Evolutionary conservation across 2,329 filamentous ascomycete genomes (phyloP), one percentile per base, ranked within the genome.

Genomic region (Trichoderma koningii): DNA sequence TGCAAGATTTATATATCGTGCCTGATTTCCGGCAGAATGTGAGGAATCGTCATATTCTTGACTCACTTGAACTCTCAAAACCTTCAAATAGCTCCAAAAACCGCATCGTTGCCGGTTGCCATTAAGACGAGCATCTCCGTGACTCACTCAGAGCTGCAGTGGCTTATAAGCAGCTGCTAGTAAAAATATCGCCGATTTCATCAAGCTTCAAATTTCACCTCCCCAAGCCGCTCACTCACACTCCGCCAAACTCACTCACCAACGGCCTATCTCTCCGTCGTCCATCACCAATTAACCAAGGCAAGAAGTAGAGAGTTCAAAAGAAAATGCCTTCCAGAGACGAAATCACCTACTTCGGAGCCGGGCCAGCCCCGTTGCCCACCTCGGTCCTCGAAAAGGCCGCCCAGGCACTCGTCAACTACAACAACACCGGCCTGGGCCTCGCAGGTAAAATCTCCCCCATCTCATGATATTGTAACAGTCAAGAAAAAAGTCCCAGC

Each of bases 341-440:
- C 71, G 89, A 94, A 69, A 86, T 95, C 75, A 85, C 88, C 69
- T 95, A 96, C 79, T 97, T 96, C 71, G 93, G 93, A 67, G 93
- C 94, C 61, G 94, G 94, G 68, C 94, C 94, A 55, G 93, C 94
- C n/a, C 82, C 87, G 38, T 84, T 98, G 19, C 93, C 93, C 26
- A 96, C 91, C 14, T 79, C 86, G 4, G 91, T 97, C 23, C 85
- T 97, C 56, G 87, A 95, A 76, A 83, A 82, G 51, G 93, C 92
- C 57, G 87, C 92, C 1, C 76, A 87, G 74, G 90, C 91, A 1
- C 87, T 98, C 5, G 78, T 96, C 69, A 90, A 97, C 82, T 96
- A 87, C 81, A 82, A 94, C 53, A 82, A 86, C 75, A 91, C 87
- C 45, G 94, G 94, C 65, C 83, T 97, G 63, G 93, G 50, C 7